Evolutionary conservation across 371 early-diverging fungal species (phyloP).

Genomic region (Haplosporangium sp.): DNA sequence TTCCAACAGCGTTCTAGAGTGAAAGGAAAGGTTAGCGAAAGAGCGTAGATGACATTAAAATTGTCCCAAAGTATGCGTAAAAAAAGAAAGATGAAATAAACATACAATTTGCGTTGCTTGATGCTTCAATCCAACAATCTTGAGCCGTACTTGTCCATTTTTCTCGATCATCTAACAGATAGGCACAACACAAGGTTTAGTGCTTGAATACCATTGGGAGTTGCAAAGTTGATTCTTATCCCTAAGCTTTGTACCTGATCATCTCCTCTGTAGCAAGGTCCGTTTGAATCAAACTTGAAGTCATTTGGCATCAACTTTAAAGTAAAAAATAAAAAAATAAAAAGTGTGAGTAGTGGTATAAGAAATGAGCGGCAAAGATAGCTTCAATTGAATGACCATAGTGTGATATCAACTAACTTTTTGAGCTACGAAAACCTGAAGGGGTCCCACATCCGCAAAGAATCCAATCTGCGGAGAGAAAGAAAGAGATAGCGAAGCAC

Average conservation of each 20-base stretch:
- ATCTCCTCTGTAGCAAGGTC: slow-evolving; percentile 87
- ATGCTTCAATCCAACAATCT: slow-evolving; percentile 94
- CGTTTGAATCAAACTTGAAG: slow-evolving; percentile 89
- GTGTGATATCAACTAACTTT: slow-evolving; percentile 65
- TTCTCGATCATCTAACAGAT: slow-evolving; percentile 81
- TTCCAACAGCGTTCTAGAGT: slow-evolving; percentile 88
- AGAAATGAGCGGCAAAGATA: background rate
- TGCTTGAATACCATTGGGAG: too few species aligned
- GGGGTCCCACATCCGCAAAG: slow-evolving; percentile 97
- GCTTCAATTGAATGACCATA: background rate
- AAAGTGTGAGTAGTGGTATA: background rate
- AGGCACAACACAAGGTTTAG: too few species aligned
- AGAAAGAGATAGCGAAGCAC: background rate
- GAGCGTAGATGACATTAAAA: too few species aligned
- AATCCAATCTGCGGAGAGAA: slow-evolving; percentile 85
- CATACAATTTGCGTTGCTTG: slow-evolving; percentile 95
- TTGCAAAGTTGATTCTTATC: background rate
- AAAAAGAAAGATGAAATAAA: slow-evolving; percentile 1
- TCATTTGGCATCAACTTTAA: slow-evolving; percentile 87
- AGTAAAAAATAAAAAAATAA: slow-evolving; percentile 9
- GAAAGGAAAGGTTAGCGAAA: too few species aligned
- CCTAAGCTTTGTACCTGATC: slow-evolving; percentile 71
- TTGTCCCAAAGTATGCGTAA: too few species aligned
- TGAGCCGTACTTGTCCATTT: slow-evolving; percentile 89
- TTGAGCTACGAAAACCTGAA: slow-evolving; percentile 95